Evolutionary conservation across 768 basidiomycete species (phyloP).

Genomic region (Favolaschia claudopus): DNA sequence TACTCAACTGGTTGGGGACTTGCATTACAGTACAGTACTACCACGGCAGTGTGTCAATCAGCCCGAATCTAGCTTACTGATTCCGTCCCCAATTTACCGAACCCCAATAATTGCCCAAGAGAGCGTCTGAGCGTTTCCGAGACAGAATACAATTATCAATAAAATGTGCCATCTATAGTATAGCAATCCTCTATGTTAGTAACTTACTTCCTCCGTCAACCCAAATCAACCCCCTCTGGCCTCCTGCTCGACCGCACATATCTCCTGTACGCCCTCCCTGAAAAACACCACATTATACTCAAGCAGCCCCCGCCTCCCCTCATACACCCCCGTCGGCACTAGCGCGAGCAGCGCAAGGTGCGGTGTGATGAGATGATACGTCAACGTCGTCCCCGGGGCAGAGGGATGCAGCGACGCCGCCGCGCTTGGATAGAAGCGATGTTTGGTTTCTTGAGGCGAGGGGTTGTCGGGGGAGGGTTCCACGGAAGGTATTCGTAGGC

Average conservation of each 20-base stretch:
- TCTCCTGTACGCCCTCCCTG: constrained; percentile 83
- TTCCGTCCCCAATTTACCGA: too few species aligned
- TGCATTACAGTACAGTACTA: too few species aligned
- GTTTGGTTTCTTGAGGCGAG: constrained; percentile 37
- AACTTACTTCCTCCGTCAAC: too few species aligned
- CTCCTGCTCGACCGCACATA: constrained; percentile 78
- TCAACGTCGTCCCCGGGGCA: constrained; percentile 75
- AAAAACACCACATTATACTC: constrained; percentile 92
- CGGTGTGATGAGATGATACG: constrained; percentile 82
- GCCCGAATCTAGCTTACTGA: too few species aligned
- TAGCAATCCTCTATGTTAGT: too few species aligned
- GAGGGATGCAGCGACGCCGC: constrained; percentile 68
- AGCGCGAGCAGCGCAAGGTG: constrained; percentile 76
- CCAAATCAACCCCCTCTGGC: constrained; percentile 49
- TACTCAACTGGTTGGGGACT: too few species aligned
- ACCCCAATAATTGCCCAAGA: too few species aligned
- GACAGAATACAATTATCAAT: too few species aligned
- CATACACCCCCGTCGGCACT: constrained; percentile 75
- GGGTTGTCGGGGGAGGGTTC: constrained; percentile 24
- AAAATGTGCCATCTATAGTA: too few species aligned
- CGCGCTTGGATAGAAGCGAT: constrained; percentile 73
- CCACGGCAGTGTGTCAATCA: too few species aligned
- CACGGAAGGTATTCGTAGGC: constrained; percentile 30
- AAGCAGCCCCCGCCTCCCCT: constrained; percentile 74
- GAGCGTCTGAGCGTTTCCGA: too few species aligned